Percentiles rank a stretch among this genome's conserved stretches.
These are phyloP conservation scores for Incumbomyces delicatus DNA, from an alignment of 2,329 filamentous ascomycete genomes.

Conservation along the genomic window DNA sequence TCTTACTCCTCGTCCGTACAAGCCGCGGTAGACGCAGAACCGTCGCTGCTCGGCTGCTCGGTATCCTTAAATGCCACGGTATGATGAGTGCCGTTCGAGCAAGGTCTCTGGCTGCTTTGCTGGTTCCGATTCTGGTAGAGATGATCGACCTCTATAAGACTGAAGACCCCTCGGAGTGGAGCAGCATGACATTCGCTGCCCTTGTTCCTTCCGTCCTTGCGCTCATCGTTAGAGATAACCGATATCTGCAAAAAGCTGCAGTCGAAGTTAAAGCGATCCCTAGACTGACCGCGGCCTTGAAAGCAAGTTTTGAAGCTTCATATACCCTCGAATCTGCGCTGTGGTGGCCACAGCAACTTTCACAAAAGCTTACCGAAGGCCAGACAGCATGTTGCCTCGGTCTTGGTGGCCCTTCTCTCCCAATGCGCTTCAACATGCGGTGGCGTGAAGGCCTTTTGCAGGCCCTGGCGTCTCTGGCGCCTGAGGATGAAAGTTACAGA, in stretches of 20 bases:
- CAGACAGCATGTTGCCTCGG: slow-evolving; percentile 9
- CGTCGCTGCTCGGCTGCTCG: slow-evolving; percentile 59
- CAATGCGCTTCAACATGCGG: slow-evolving; percentile 59
- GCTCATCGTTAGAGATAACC: slow-evolving; percentile 66
- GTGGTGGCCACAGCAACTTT: slow-evolving; percentile 16
- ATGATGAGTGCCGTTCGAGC: slow-evolving; percentile 57
- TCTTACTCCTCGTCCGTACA: slow-evolving; percentile 55
- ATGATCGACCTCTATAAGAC: slow-evolving; percentile 42
- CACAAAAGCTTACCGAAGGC: neutral
- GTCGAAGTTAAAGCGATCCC: slow-evolving; percentile 59
- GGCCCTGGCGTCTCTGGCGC: slow-evolving; percentile 70
- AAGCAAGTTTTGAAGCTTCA: slow-evolving; percentile 55
- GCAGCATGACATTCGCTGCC: slow-evolving; percentile 30
- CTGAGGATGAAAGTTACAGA: slow-evolving; percentile 72
- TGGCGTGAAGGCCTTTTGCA: slow-evolving; percentile 67
- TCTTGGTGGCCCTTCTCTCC: slow-evolving; percentile 48
- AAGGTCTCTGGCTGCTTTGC: slow-evolving; percentile 53
- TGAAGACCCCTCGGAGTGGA: slow-evolving; percentile 8
- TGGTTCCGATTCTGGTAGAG: slow-evolving; percentile 60
- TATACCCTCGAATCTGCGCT: slow-evolving; percentile 27
- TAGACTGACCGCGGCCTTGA: slow-evolving; percentile 53
- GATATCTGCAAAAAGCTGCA: slow-evolving; percentile 70
- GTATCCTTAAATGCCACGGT: slow-evolving; percentile 58
- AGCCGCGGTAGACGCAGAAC: slow-evolving; percentile 51
- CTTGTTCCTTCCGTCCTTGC: slow-evolving; percentile 67